Percentiles rank a stretch among this genome's conserved stretches.
phyloP scores from a whole-genome alignment of 768 basidiomycete genomes.

The Tremella yokohamensis region DNA sequence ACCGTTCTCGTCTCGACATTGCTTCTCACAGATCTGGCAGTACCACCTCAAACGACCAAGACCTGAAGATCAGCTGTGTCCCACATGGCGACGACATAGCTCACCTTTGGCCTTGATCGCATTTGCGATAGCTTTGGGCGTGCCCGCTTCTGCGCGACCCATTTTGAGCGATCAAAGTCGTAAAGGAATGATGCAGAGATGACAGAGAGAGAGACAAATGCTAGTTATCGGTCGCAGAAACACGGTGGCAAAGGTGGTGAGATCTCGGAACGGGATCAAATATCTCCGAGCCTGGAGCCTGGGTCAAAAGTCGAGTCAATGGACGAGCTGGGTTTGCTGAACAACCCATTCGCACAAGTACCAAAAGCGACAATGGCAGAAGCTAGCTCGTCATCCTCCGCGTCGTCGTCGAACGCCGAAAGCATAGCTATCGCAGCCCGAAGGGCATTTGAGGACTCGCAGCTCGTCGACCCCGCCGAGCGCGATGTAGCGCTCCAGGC shows the following conservation, averaged over 20 bases:
- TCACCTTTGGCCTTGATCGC: conserved; percentile 90
- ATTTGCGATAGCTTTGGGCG: conserved; percentile 57
- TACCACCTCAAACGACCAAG: conserved; percentile 95
- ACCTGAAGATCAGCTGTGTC: conserved; percentile 46
- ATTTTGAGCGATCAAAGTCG: conserved; percentile 22
- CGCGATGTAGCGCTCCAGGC: conserved; percentile 68
- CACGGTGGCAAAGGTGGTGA: no score
- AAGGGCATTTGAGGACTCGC: conserved; percentile 78
- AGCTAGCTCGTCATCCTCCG: background rate
- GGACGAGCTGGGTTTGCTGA: background rate
- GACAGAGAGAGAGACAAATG: background rate
- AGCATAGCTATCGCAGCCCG: conserved; percentile 75
- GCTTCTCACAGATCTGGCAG: conserved; percentile 98
- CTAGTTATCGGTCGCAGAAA: no score
- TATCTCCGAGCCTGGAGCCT: background rate
- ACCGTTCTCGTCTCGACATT: conserved; percentile 95
- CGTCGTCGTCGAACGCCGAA: conserved; percentile 43
- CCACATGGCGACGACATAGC: conserved; percentile 2
- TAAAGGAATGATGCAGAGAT: background rate
- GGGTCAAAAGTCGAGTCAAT: background rate
- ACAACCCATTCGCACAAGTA: background rate
- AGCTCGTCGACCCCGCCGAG: conserved; percentile 67
- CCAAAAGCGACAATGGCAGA: background rate
- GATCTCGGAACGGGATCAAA: background rate
- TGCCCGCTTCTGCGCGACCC: conserved; percentile 51